Base-by-base conservation (phyloP, 2,329 filamentous ascomycete genomes). In the Podosphaera leucotricha region DNA sequence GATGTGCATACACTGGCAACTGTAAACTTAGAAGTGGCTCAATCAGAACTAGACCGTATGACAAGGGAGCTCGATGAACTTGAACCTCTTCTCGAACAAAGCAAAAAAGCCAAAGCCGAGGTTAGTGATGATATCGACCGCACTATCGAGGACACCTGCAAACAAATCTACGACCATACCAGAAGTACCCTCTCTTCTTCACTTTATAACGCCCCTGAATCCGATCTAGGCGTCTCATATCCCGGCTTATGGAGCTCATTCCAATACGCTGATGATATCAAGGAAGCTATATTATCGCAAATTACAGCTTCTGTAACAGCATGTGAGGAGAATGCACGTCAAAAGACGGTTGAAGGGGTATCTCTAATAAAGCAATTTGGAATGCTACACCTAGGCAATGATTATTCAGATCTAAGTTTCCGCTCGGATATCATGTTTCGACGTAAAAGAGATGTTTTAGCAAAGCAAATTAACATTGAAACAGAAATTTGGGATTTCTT, bases 401-500 rank as follows among this genome's bases (percentile, higher is more conserved):
- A 87, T 53, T 92, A 87, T 53, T 71, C 80, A 19, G 80, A 86
- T 53, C 72, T 94, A 39, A 82, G 75, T 52, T 94, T 98, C 74
- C 75, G 80, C 24, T 75, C 84, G 1, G 85, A 94, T 53, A 75
- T 86, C 57, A 95, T 98, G 90, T 98, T 95, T 67, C 77, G 75
- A 47, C 76, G 82, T 48, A 80, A 80, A 55, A 73, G 77, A 47
- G 83, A 98, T 59, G 73, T 75, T 1, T 65, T 93, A 36, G 85
- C 83, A 5, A 75, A 84, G 50, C 78, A 92, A 56, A 77, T 95
- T 15, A 76, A 94, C 48, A 76, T 93, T 18, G 75, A 90, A 44
- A 81, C 90, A 3, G 86, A 98, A 56, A 54, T 93, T 0, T 80
- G 71, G 71, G 90, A 98, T 63, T 95, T 98, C 66, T 82, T 98